Evolutionary conservation across 75 land plant species (phyloP), one percentile per base, ranked within the genome.

Genomic region (Sequoiadendron giganteum): DNA sequence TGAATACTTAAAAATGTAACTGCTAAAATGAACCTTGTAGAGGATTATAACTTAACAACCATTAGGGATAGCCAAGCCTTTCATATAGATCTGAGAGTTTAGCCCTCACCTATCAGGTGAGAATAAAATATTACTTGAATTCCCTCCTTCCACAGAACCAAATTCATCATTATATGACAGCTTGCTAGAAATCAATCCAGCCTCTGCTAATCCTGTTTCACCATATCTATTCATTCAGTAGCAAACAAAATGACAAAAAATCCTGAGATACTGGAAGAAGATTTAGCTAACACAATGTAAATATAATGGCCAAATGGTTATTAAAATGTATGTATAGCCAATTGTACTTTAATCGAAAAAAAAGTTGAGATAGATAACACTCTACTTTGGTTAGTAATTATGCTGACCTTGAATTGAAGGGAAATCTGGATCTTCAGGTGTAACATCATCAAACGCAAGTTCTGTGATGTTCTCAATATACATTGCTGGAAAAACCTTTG

Each of bases 401-500:
- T 72, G 84, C 76, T 89, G 70, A 97, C 99, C 99, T 94, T 98
- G 99, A 87, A 98, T 97, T 72, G 88, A 96, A 83, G 99, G 85
- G 86, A 98, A 98, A 85, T 98, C 99, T 72, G 99, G 99, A 89
- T 98, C 99, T 86, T 97, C 95, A 87, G 97, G 97, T 39, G 95
- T 91, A 30, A 98, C 90, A 91, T 98, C 99, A 90, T 98, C 99
- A 93, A 95, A 98, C 43, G 99, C 99, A 88, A 97, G 99, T 73
- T 97, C 96, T 14, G 99, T 92, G 15, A 94, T 88, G 88, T 96
- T 93, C 65, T 94, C 99, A 65, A 98, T 94, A 82, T 95, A 97
- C 99, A 98, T 98, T 79, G 99, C 99, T 28, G 99, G 99, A 90
- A 95, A 94, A 30, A 98, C 99, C 91, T 98, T 98, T 54, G 95